A percentile compares a stretch with the other conserved stretches of the same genome.
These are phyloP conservation scores for Salvia sclarea DNA, from an alignment of 305 asterid genomes.

Conservation along the genomic window DNA sequence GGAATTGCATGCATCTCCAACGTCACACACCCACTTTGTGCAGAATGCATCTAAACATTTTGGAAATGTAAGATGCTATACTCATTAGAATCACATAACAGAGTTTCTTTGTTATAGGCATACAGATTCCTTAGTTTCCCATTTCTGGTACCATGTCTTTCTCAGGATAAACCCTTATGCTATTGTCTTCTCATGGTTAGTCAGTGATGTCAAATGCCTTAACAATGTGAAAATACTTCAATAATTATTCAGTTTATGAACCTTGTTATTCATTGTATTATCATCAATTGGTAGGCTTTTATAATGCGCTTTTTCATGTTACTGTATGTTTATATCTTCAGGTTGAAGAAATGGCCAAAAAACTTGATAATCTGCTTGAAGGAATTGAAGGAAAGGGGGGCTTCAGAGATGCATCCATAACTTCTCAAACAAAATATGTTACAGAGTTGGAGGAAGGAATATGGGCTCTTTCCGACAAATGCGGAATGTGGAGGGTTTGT, in stretches of 20 bases:
- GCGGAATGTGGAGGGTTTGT: slow-evolving; percentile 74
- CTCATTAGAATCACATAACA: slow-evolving; percentile 25
- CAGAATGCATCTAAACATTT: slow-evolving; percentile 61
- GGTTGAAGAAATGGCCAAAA: slow-evolving; percentile 85
- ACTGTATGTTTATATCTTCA: slow-evolving; percentile 35
- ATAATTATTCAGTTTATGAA: slow-evolving; percentile 17
- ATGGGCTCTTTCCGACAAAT: slow-evolving; percentile 64
- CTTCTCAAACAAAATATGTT: slow-evolving; percentile 58
- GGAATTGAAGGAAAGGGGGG: slow-evolving; percentile 81
- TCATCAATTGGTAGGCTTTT: slow-evolving; percentile 25
- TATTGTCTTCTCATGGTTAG: slow-evolving; percentile 24
- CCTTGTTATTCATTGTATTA: slow-evolving; percentile 16
- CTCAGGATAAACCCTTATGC: background rate
- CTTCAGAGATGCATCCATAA: slow-evolving; percentile 72
- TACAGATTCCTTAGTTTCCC: slow-evolving; percentile 7
- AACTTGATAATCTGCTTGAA: slow-evolving; percentile 75
- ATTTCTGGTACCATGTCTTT: slow-evolving; percentile 22
- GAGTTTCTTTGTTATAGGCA: slow-evolving; percentile 3
- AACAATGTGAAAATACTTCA: slow-evolving; percentile 14
- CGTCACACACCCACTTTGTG: slow-evolving; percentile 40
- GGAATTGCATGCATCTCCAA: slow-evolving; percentile 41
- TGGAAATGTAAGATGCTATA: slow-evolving; percentile 59
- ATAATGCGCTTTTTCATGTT: slow-evolving; percentile 18
- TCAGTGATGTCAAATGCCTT: slow-evolving; percentile 22
- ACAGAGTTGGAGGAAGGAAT: slow-evolving; percentile 65